Conservation (phyloP, 345 rosid genomes). For the Carallia brachiata region DNA sequence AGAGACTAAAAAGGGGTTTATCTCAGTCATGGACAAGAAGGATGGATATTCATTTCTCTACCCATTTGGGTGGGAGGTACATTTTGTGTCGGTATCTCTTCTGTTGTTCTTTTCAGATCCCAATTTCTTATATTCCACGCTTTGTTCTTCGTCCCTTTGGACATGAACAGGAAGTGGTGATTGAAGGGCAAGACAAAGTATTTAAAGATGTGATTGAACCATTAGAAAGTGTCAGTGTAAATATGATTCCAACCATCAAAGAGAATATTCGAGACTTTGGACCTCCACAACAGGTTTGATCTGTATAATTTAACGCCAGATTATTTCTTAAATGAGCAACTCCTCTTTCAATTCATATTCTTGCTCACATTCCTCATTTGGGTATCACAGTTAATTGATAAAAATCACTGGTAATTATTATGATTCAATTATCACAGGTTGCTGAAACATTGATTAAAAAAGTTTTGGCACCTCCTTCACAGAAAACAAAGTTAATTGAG, state of each 20-base stretch:
- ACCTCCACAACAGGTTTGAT: slow-evolving; percentile 71
- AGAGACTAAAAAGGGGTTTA: slow-evolving; percentile 77
- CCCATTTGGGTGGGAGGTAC: slow-evolving; percentile 97
- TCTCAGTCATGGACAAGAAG: slow-evolving; percentile 62
- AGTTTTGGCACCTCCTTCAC: slow-evolving; percentile 78
- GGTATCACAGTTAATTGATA: not conserved
- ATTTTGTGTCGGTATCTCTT: not conserved
- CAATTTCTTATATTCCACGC: not conserved
- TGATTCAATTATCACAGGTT: slow-evolving; percentile 47
- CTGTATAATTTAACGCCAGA: not conserved
- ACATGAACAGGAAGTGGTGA: slow-evolving; percentile 60
- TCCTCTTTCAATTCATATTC: not conserved
- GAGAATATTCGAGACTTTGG: slow-evolving; percentile 79
- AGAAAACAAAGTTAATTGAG: slow-evolving; percentile 69
- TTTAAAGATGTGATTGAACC: slow-evolving; percentile 96
- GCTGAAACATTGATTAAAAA: slow-evolving; percentile 76
- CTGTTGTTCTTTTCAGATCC: not conserved
- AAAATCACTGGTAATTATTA: not conserved
- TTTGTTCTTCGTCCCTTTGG: not conserved
- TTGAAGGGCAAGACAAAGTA: slow-evolving; percentile 89
- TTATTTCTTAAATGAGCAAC: not conserved
- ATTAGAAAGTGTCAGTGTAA: slow-evolving; percentile 79
- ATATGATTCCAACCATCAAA: slow-evolving; percentile 61
- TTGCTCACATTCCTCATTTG: not conserved
- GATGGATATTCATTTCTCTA: slow-evolving; percentile 82